phyloP scores from a whole-genome alignment of 2,329 filamentous ascomycete species.

The Sodiomyces alkalinus region DNA sequence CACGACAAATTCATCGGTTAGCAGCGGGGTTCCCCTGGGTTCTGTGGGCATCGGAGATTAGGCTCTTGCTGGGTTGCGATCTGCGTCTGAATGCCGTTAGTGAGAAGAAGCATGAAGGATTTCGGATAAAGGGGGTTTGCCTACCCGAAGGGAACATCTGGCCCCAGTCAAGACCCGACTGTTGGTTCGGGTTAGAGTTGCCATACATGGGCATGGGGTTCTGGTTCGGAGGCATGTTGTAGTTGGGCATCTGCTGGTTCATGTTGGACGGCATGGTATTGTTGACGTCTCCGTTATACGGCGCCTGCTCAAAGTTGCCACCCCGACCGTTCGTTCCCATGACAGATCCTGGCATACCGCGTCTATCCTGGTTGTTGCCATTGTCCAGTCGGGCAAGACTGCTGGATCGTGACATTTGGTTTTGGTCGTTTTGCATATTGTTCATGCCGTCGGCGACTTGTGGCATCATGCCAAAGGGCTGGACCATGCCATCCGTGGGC shows the following conservation, averaged over 20 bases:
- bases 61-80: constrained; percentile 54
- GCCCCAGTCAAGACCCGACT: constrained; percentile 57
- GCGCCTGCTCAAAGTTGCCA: constrained; percentile 30
- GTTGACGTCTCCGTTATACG: constrained; percentile 41
- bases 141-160: constrained; percentile 64
- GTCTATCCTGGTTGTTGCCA: constrained; percentile 38
- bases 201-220: constrained; percentile 51
- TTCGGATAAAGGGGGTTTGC: too few relatives aligned
- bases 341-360: constrained; percentile 37
- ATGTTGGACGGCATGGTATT: constrained; percentile 46
- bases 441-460: constrained; percentile 41
- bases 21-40: constrained; percentile 10
- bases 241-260: constrained; percentile 48
- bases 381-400: constrained; percentile 44
- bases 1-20: too few relatives aligned
- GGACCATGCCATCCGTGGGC: constrained; percentile 39
- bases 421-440: constrained; percentile 45
- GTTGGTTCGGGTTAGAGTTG: constrained; percentile 44
- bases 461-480: constrained; percentile 40
- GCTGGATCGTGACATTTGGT: constrained; percentile 45
- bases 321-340: constrained; percentile 29
- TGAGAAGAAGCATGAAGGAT: too few relatives aligned
- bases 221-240: constrained; percentile 46
- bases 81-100: constrained; percentile 55
- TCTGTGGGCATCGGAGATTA: constrained; percentile 36